These are phyloP conservation scores for Hygrocybe punicea DNA, from an alignment of 768 basidiomycete species.

Conservation along the genomic window DNA sequence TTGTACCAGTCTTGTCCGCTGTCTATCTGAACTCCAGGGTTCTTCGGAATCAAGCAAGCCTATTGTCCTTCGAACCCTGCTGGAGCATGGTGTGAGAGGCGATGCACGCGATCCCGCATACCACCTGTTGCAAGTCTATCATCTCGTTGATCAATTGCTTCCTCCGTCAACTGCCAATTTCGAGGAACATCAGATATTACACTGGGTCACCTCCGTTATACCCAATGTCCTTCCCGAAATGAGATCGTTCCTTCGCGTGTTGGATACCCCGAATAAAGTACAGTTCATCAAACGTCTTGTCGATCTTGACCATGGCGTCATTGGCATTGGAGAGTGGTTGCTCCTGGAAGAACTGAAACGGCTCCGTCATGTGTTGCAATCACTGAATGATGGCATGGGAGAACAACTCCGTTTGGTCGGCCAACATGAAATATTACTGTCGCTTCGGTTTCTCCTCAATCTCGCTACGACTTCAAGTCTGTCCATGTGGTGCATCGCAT, in stretches of 20 bases:
- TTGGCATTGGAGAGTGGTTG: conserved; percentile 68
- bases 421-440: conserved; percentile 48
- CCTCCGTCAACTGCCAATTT: conserved; percentile 33
- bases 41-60: conserved; percentile 35
- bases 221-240: conserved; percentile 57
- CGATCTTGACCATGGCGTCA: conserved; percentile 51
- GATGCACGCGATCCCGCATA: conserved; percentile 53
- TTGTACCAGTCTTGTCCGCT: conserved; percentile 50
- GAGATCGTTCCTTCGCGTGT: conserved; percentile 49
- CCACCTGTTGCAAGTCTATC: conserved; percentile 53
- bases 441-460: conserved; percentile 48
- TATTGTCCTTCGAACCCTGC: conserved; percentile 50
- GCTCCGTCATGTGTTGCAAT: conserved; percentile 40
- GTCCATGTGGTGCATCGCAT: conserved; percentile 43
- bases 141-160: conserved; percentile 56
- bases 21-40: conserved; percentile 36
- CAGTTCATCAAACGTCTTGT: conserved; percentile 54
- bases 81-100: conserved; percentile 45
- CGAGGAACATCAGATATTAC: conserved; percentile 27
- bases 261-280: conserved; percentile 55
- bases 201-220: conserved; percentile 54
- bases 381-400: conserved; percentile 29
- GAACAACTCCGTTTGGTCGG: conserved; percentile 38
- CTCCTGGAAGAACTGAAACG: conserved; percentile 59
- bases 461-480: conserved; percentile 40